phyloP scores from a whole-genome alignment of 345 rosid species.

The Draba incana region DNA sequence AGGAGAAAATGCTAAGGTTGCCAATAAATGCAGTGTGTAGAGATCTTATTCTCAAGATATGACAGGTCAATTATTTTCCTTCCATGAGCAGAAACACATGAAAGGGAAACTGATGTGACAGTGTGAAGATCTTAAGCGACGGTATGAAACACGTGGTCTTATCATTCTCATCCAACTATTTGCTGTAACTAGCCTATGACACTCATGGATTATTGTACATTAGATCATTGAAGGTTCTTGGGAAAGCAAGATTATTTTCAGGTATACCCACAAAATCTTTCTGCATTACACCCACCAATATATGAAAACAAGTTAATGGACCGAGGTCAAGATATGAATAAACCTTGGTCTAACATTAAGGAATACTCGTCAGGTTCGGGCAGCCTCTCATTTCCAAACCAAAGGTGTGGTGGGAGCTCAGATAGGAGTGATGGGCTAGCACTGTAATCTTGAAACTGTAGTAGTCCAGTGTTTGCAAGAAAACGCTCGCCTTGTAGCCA shows the following conservation, averaged over 20 bases:
- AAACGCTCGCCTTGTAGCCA: constrained; percentile 59
- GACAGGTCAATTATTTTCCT: constrained; percentile 14
- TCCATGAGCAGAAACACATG: constrained; percentile 16
- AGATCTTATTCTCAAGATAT: constrained; percentile 18
- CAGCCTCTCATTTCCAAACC: constrained; percentile 62
- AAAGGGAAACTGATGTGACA: constrained; percentile 15
- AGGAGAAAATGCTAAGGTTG: constrained; percentile 55
- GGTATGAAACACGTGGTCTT: constrained; percentile 27
- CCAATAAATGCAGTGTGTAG: neutral
- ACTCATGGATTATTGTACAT: constrained; percentile 38
- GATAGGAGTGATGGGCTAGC: constrained; percentile 37
- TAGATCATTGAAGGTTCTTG: constrained; percentile 24
- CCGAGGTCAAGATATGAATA: constrained; percentile 64
- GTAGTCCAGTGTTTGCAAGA: constrained; percentile 54
- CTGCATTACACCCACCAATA: constrained; percentile 42
- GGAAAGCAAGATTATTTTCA: constrained; percentile 40
- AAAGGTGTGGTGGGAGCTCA: constrained; percentile 58
- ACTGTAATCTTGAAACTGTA: constrained; percentile 49
- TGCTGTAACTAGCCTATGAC: constrained; percentile 25
- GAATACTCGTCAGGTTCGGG: constrained; percentile 64
- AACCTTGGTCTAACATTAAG: constrained; percentile 58
- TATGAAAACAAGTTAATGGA: constrained; percentile 34
- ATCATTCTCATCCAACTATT: constrained; percentile 25
- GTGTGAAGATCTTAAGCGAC: constrained; percentile 17
- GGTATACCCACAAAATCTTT: constrained; percentile 45